Evolutionary conservation across 805 yeast genomes (phyloP).

Genomic region (Cyberlindnera mycetangii): DNA sequence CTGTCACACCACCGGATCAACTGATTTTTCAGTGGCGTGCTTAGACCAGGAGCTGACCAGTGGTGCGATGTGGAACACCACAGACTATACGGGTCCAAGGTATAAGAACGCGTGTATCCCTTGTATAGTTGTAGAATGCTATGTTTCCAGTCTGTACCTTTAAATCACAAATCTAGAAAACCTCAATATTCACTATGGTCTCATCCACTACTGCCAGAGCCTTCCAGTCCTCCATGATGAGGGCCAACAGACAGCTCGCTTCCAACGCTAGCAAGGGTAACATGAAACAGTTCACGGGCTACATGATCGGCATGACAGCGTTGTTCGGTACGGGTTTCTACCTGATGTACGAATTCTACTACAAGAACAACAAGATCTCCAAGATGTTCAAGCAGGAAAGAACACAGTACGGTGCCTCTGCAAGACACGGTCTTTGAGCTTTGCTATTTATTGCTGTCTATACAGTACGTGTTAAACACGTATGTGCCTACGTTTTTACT

Average conservation of each 20-base stretch:
- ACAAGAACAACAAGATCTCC: constrained; percentile 26
- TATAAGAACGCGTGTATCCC: not conserved
- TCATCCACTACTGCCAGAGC: constrained; percentile 23
- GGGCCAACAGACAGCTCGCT: constrained; percentile 23
- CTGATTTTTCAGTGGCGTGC: constrained; percentile 3
- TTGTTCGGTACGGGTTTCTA: constrained; percentile 20
- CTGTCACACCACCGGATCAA: constrained; percentile 2
- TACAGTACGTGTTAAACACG: not conserved
- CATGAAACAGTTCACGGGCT: constrained; percentile 14
- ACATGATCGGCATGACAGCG: constrained; percentile 21
- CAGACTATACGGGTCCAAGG: not conserved
- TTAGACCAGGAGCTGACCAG: no score
- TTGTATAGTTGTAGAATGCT: not conserved
- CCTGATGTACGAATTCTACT: constrained; percentile 23
- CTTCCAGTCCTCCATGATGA: constrained; percentile 22
- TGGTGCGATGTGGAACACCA: no score
- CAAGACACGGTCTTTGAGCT: constrained; percentile 16
- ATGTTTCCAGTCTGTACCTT: no score
- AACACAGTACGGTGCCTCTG: constrained; percentile 11
- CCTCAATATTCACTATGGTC: no score
- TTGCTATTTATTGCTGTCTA: no score
- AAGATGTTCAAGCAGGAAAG: constrained; percentile 24
- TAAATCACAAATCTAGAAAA: no score
- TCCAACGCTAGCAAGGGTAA: constrained; percentile 10
- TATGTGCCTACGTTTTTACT: not conserved